Base-by-base conservation (phyloP, 805 yeast genomes). In the Clavispora fructus region DNA sequence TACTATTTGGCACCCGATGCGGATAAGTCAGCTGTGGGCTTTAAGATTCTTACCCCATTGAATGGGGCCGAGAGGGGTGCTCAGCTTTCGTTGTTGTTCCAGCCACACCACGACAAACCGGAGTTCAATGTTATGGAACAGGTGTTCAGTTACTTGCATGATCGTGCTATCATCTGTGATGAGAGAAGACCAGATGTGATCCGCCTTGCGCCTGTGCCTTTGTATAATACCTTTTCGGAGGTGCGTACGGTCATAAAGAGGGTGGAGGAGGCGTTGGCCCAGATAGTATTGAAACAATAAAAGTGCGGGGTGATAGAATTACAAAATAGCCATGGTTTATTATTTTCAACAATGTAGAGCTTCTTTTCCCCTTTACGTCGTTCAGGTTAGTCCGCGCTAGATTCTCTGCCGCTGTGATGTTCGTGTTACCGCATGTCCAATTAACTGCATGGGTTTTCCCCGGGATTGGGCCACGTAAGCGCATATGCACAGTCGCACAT, bases 131-230 rank as follows among this genome's bases (percentile, higher is more conserved):
- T 78, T 1, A 89, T 90, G 96, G 83, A 78, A 45, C 57, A 61
- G 19, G 80, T 88, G 2, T 75, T 77, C 47, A 54, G 59, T 1
- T 68, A 70, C 48, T 60, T 91, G 50, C 74, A 69, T 51, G 69
- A 68, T 30, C 58, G 70, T 10, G 97, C 89, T 3, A 79, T 88
- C 1, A 78, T 91, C 23, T 85, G 88, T 47, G 98, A 91, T 62
- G 96, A 91, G 60, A 75, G 98, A 60, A 75, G 88, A 59, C 97
- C 97, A 1, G 82, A 82, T 60, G 97, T 90, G n/a, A 80, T 92
- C 35, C 71, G 97, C 47, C 60, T 91, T n/a, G 92, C 96, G 0
- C 97, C 98, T 7, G 72, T 78, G 3, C 94, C 96, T 0, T 70
- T 89, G 40, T 91, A 91, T 68, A 91, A 89, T 58, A 79, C 86